phyloP scores from a whole-genome alignment of 1,139 yeast species.

The Zhuliangozyma blackwelliae region DNA sequence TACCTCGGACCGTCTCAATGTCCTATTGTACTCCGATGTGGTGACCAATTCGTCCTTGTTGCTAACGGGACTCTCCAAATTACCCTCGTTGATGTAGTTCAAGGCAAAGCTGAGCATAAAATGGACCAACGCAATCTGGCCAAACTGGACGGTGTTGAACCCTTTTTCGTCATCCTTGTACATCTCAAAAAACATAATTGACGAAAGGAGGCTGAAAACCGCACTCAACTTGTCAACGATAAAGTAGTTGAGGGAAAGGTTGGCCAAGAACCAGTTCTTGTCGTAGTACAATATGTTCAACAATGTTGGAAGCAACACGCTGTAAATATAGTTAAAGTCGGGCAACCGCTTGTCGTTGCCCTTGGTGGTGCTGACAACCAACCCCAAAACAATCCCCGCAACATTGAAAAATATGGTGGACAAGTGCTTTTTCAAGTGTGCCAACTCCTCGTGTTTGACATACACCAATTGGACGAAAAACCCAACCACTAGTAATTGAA shows the following conservation, averaged over 20 bases:
- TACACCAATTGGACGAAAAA: slow-evolving; percentile 32
- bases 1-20: slow-evolving; percentile 33
- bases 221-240: slow-evolving; percentile 31
- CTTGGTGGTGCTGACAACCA: slow-evolving; percentile 25
- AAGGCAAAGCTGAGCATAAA: slow-evolving; percentile 21
- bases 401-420: slow-evolving; percentile 32
- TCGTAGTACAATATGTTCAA: slow-evolving; percentile 18
- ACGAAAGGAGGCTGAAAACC: slow-evolving; percentile 25
- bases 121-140: slow-evolving; percentile 23
- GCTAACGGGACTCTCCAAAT: slow-evolving; percentile 12
- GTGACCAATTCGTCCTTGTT: slow-evolving; percentile 7
- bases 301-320: slow-evolving; percentile 30
- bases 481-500: slow-evolving; percentile 30
- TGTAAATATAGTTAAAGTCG: slow-evolving; percentile 36
- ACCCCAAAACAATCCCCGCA: slow-evolving; percentile 29
- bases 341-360: slow-evolving; percentile 24
- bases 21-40: slow-evolving; percentile 14
- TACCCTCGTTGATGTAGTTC: slow-evolving; percentile 26
- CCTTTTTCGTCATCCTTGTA: slow-evolving; percentile 21
- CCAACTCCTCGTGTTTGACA: slow-evolving; percentile 14
- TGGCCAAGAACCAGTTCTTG: slow-evolving; percentile 24
- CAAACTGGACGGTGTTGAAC: slow-evolving; percentile 17
- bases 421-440: slow-evolving; percentile 15
- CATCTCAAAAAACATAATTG: slow-evolving; percentile 26
- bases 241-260: slow-evolving; percentile 36